Conservation (phyloP, 148 eudicot genomes). For the Rhododendron williamsianum region DNA sequence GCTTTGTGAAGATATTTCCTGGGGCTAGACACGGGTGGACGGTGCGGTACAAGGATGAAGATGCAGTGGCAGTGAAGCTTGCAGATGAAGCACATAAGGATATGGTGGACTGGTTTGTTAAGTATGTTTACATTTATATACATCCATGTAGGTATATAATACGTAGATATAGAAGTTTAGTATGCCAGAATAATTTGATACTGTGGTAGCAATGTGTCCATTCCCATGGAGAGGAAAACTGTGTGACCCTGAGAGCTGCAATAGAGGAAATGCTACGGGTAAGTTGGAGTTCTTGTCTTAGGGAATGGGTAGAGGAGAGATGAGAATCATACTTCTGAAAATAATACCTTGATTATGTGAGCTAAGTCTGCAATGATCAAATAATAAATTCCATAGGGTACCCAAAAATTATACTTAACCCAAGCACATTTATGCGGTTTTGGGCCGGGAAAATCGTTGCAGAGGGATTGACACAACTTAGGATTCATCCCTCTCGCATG, state of each 20-base stretch:
- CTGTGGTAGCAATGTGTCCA: too few relatives aligned
- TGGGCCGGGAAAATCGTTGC: too few relatives aligned
- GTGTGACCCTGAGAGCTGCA: neutral
- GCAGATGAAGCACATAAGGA: constrained; percentile 63
- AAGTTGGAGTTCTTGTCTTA: neutral
- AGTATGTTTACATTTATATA: constrained; percentile 14
- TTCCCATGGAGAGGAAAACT: too few relatives aligned
- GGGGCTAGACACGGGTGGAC: constrained; percentile 67
- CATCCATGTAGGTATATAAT: neutral
- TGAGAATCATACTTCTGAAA: neutral
- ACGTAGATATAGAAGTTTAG: neutral
- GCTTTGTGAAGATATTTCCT: constrained; percentile 57
- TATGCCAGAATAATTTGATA: too few relatives aligned
- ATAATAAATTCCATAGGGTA: neutral
- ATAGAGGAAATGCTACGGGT: neutral
- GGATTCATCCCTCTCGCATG: too few relatives aligned
- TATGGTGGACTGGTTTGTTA: constrained; percentile 48
- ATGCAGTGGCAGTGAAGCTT: constrained; percentile 35
- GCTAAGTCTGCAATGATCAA: neutral
- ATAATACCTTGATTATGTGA: neutral
- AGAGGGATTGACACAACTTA: too few relatives aligned
- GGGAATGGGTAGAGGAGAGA: neutral
- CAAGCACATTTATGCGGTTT: too few relatives aligned
- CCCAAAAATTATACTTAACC: neutral
- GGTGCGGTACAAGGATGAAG: constrained; percentile 45